Evolutionary conservation across 106 monocot genomes (phyloP).

Genomic region (Dioscorea dumetorum): DNA sequence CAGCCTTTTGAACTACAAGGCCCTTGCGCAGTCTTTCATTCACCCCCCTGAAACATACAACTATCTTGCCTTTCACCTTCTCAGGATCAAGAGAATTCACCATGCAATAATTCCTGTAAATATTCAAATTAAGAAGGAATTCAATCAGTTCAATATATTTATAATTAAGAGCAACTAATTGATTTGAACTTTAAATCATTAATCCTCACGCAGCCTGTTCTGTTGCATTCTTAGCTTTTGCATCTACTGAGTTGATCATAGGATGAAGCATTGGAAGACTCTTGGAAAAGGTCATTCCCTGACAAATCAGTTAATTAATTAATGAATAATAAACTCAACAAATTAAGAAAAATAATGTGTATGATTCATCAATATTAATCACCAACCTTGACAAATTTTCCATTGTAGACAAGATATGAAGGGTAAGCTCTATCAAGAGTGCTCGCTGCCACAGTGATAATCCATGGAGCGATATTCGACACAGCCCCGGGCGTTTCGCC

Average conservation of each 20-base stretch:
- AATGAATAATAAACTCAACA: no score
- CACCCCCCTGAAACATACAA: conserved; percentile 21
- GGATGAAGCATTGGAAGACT: no score
- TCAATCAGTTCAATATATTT: no score
- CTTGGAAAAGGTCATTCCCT: no score
- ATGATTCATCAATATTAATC: no score
- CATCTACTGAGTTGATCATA: no score
- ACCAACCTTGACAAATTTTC: no score
- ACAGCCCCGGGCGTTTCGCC: conserved; percentile 25
- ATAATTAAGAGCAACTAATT: neutral
- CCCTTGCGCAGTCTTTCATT: neutral
- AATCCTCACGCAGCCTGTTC: no score
- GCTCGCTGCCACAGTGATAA: conserved; percentile 52
- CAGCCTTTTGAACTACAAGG: conserved; percentile 16
- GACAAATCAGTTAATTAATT: no score
- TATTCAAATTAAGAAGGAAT: no score
- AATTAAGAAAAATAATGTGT: neutral
- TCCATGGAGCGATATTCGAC: conserved; percentile 48
- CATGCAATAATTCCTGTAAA: conserved; percentile 16
- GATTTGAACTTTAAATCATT: no score
- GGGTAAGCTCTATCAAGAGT: conserved; percentile 42
- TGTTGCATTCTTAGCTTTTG: no score
- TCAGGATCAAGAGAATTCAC: conserved; percentile 31
- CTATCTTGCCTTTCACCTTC: conserved; percentile 70
- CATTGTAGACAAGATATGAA: conserved; percentile 4